Evolutionary conservation across 2,329 filamentous ascomycete species (phyloP), one percentile per base, ranked within the genome.

Genomic region (Fusarium compactum): DNA sequence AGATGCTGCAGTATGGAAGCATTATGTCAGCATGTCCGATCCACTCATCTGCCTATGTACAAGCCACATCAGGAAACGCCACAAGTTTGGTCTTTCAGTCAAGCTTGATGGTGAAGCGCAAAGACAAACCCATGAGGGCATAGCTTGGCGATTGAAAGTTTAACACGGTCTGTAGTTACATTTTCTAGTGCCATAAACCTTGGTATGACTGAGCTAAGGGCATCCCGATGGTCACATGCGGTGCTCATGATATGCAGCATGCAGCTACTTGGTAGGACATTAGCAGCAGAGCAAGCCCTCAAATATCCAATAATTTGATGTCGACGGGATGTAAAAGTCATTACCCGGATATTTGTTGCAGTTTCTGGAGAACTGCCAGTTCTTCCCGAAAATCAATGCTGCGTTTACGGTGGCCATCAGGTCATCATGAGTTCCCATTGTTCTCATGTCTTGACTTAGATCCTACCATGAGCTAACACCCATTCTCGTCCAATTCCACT

Each of bases 21-120:
- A 38, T 74, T 75, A 74, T 72, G 72, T 75, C 70, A 74, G 70
- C 72, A 61, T 8, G 1, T 1, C 2, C 3, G 24, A 9, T 20
- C 66, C 63, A 67, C 38, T 30, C 25, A 20, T 41, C 40, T 50
- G 48, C 40, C 18, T n/a, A 38, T 40, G 30, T 20, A 32, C 18
- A 50, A 40, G 50, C 68, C 57, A 62, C 62, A 45, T 45, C 34
- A 16, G 27, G 56, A 45, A 57, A 63, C 60, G 47, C 58, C 48
- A 65, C 45, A n/a, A 47, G 32, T 29, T 53, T 25, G 48, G 18
- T 41, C 45, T 22, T 32, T 53, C 25, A 32, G 29, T 62, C 41
- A 43, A 40, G 25, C 16, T 32, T 24, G 29, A 25, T 46, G 29
- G 56, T 58, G 51, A 44, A 70, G 46, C 46, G 41, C 32, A 53